Evolutionary conservation across 257 asterid species (phyloP).

Genomic region (Capsicum chinense): DNA sequence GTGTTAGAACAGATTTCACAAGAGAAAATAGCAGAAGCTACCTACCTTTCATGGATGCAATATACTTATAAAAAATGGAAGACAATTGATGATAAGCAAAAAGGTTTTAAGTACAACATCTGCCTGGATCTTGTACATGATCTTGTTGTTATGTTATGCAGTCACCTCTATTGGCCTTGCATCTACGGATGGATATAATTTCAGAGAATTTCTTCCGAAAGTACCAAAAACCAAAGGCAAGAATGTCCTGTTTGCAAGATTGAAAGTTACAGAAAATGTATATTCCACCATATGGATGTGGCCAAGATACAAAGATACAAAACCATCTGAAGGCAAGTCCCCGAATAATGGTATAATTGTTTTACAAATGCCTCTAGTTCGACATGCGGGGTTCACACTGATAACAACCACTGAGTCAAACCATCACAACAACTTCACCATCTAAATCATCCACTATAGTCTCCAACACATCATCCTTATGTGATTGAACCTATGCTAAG

Average conservation of each 20-base stretch:
- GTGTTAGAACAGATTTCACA: too few species aligned
- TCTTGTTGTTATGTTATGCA: slow-evolving; percentile 74
- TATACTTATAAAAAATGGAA: slow-evolving; percentile 39
- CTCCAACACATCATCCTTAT: slow-evolving; percentile 26
- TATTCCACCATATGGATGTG: slow-evolving; percentile 72
- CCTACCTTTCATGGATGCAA: neutral
- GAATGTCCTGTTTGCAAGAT: slow-evolving; percentile 77
- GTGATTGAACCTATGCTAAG: slow-evolving; percentile 33
- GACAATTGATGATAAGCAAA: slow-evolving; percentile 40
- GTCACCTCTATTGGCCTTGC: slow-evolving; percentile 86
- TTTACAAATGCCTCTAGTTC: slow-evolving; percentile 66
- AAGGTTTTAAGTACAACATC: slow-evolving; percentile 72
- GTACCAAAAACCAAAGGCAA: slow-evolving; percentile 41
- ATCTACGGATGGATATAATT: slow-evolving; percentile 69
- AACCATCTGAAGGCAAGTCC: slow-evolving; percentile 40
- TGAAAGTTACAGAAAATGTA: slow-evolving; percentile 54
- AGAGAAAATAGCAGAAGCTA: neutral
- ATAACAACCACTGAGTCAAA: slow-evolving; percentile 23
- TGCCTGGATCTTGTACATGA: slow-evolving; percentile 70
- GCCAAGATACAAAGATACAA: slow-evolving; percentile 40
- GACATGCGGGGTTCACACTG: slow-evolving; percentile 33
- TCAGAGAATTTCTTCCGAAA: slow-evolving; percentile 35
- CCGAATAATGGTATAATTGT: slow-evolving; percentile 36
- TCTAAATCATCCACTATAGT: slow-evolving; percentile 33
- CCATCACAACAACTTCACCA: slow-evolving; percentile 42